These are phyloP conservation scores for Kodamaea arcana DNA, from an alignment of 1,139 yeast species.

Conservation along the genomic window DNA sequence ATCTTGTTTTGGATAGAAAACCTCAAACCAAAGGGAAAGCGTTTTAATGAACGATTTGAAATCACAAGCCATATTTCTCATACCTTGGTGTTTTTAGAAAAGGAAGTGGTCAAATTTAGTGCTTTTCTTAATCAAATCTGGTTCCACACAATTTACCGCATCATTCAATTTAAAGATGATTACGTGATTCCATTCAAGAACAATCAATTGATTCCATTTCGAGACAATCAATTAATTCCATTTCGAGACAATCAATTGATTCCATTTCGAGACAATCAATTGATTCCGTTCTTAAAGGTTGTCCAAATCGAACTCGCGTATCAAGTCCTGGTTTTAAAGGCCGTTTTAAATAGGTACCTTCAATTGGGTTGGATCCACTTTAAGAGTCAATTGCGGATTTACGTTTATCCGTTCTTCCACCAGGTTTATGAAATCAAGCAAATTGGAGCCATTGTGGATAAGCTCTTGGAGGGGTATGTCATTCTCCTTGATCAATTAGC, in stretches of 20 bases:
- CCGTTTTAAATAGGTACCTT: background rate
- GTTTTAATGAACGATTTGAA: background rate
- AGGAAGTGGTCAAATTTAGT: background rate
- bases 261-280: background rate
- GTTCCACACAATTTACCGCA: too few species aligned
- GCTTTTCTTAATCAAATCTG: too few species aligned
- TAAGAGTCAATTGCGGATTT: background rate
- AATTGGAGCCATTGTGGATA: constrained; percentile 3
- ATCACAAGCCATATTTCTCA: background rate
- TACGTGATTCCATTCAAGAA: too few species aligned
- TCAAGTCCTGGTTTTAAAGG: background rate
- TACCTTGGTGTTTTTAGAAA: background rate
- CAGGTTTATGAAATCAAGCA: constrained; percentile 3
- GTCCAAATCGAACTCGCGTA: constrained; percentile 1
- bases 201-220: too few species aligned
- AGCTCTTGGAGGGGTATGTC: background rate
- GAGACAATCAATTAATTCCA: constrained; percentile 1
- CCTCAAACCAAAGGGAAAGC: background rate
- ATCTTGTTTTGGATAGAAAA: background rate
- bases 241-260: background rate
- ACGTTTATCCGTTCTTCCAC: constrained; percentile 2
- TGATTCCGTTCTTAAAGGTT: constrained; percentile 2
- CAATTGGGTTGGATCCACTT: constrained; percentile 1
- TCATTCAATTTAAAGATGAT: too few species aligned
- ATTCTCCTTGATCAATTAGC: background rate